phyloP scores from a whole-genome alignment of 208 protist genomes.

The Spongospora subterranea region DNA sequence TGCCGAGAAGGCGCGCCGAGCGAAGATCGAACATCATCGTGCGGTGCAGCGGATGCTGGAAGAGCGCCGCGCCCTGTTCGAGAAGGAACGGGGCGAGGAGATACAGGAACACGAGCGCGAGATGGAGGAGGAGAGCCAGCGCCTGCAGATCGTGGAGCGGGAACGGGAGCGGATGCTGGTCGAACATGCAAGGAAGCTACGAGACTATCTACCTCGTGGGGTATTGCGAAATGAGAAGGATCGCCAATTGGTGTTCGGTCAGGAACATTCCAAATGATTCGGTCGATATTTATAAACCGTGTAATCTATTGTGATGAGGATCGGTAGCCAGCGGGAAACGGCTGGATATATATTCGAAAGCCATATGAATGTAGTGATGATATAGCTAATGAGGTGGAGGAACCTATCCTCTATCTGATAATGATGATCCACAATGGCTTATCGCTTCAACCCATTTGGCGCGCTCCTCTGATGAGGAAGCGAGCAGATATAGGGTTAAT shows the following conservation, averaged over 20 bases:
- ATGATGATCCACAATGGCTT: not conserved
- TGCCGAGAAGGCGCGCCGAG: slow-evolving; percentile 64
- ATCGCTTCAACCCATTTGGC: not conserved
- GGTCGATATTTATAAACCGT: not conserved
- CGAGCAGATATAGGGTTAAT: not conserved
- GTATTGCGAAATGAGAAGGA: slow-evolving; percentile 17
- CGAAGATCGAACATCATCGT: slow-evolving; percentile 67
- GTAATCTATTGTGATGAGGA: not conserved
- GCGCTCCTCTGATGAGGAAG: not conserved
- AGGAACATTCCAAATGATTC: not conserved
- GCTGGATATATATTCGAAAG: not conserved
- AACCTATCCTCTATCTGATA: not conserved
- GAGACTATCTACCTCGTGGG: slow-evolving; percentile 29
- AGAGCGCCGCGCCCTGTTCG: slow-evolving; percentile 65
- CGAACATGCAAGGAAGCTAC: slow-evolving; percentile 58
- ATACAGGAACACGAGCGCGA: not conserved
- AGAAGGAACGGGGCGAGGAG: slow-evolving; percentile 54
- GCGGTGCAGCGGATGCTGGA: slow-evolving; percentile 68
- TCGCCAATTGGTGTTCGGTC: not conserved
- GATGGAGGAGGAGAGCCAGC: not conserved
- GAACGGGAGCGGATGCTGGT: slow-evolving; percentile 68
- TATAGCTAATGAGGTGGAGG: not conserved
- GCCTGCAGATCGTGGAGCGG: slow-evolving; percentile 65
- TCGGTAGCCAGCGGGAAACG: not conserved
- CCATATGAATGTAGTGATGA: not conserved